Evolutionary conservation across 2,329 filamentous ascomycete genomes (phyloP).

Genomic region (Gaeumannomyces tritici): DNA sequence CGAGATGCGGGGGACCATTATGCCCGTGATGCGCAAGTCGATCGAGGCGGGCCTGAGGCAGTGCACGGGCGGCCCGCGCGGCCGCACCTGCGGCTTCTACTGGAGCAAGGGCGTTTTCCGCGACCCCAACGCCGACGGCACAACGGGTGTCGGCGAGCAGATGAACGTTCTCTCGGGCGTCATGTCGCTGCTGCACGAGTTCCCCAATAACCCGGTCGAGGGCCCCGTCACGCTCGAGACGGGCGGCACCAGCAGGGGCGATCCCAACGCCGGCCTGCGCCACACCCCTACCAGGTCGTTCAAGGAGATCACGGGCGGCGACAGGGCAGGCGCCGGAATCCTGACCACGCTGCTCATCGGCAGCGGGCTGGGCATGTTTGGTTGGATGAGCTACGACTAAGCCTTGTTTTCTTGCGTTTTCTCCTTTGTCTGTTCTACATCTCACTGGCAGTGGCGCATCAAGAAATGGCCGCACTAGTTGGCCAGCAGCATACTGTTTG

Average conservation of each 20-base stretch:
- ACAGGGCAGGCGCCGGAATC: slow-evolving; percentile 30
- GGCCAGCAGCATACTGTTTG: not conserved
- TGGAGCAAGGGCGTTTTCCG: slow-evolving; percentile 39
- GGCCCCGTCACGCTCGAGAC: slow-evolving; percentile 26
- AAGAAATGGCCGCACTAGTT: not conserved
- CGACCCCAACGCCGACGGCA: slow-evolving; percentile 22
- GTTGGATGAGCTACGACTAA: slow-evolving; percentile 18
- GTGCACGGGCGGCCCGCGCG: slow-evolving; percentile 52
- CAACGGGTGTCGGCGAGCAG: slow-evolving; percentile 38
- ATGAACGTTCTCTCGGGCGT: slow-evolving; percentile 41
- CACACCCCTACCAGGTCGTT: not conserved
- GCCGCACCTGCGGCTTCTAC: slow-evolving; percentile 54
- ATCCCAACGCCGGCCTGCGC: slow-evolving; percentile 18
- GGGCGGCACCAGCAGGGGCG: slow-evolving; percentile 29
- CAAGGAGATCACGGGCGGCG: slow-evolving; percentile 15
- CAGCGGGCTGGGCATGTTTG: slow-evolving; percentile 20
- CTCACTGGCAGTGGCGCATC: not conserved
- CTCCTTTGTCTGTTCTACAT: not conserved
- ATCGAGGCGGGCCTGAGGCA: slow-evolving; percentile 49
- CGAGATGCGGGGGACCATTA: slow-evolving; percentile 41
- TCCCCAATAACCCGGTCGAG: slow-evolving; percentile 3
- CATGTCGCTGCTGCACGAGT: slow-evolving; percentile 29
- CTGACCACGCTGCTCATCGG: slow-evolving; percentile 24
- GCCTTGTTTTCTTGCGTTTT: not conserved
- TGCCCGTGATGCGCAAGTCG: slow-evolving; percentile 47